Base-by-base conservation (phyloP, 1,284 basidiomycete genomes). In the Apiotrichum laibachii region DNA sequence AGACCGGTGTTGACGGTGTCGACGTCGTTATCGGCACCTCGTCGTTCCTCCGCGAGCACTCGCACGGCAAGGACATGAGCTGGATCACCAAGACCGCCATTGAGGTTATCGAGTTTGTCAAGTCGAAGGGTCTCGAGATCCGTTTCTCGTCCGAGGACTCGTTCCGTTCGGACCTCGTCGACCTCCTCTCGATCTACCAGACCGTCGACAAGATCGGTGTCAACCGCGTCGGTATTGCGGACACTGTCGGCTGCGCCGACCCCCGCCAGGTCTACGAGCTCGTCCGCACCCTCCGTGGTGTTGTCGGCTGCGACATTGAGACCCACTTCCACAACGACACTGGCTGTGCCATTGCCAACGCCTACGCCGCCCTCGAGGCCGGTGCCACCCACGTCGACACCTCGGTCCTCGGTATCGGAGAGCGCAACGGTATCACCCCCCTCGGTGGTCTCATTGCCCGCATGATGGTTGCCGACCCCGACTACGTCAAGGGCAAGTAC, bases 131-230 rank as follows among this genome's bases (percentile, higher is more conserved):
- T 62, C 97, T 99, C 76, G 96, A 99, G 82, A 93, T 99, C 78
- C 91, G 96, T 63, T 99, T 99, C 86, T 99, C 95, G 34, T 96
- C 95, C 39, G 96, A 99, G 80, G 96, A 99, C 80, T 97, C 92
- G 42, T 99, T 99, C 91, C 91, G 96, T 67, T 99, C 95, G 68
- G 95, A 99, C 80, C 86, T 99, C 62, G 96, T 99, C 79, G 96
- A 99, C 82, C 85, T 99, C 51, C 85, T 99, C 56, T 94, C 91
- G 52, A 98, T 99, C 81, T 99, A 99, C 84, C 92, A 96, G 80
- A 96, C 95, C 54, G 96, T 99, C 57, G 96, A 99, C 84, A 98
- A 98, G 85, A 94, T 99, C 72, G 96, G 96, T 62, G 95, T 99
- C 56, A 94, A 99, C 84, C 88, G 96, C 68, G 96, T 99, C 67